Evolutionary conservation across 345 rosid species (phyloP), one percentile per base, ranked within the genome.

Genomic region (Bruguiera parviflora): DNA sequence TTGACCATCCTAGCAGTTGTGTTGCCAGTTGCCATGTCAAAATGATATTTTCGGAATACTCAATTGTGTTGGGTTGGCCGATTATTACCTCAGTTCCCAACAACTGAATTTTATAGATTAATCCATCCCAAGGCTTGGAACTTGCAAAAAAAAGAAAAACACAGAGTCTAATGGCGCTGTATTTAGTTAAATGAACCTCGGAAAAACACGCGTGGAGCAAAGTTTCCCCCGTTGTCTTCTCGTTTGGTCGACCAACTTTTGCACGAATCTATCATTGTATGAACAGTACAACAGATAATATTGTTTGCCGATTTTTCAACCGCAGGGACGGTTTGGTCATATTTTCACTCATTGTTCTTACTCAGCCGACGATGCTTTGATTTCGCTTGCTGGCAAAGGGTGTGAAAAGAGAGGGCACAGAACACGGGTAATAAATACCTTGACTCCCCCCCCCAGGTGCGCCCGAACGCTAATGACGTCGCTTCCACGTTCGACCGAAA

Each of bases 201-300:
- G 2, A 55, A 33, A 56, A 22, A 56, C 28, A 18, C 5, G 25
- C 43, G 27, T 57, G 64, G 60, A 27, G 25, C 46, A 55, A 37
- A 22, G 59, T 71, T 63, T n/a, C n/a, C 46, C n/a, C 43, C 0
- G 28, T n/a, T 47, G 70, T 72, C 70, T 49, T 46, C 35, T 16
- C 22, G 69, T 64, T 64, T 22, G 64, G 69, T 31, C 58, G 49
- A 53, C 76, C 56, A 53, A 10, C 61, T 43, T 70, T 24, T 24
- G 2, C 27, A 24, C 52, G 35, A 24, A 51, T 70, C 2, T 19
- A 32, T 62, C 28, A 52, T 49, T 51, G 20, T 10, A 49, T 43
- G 16, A 43, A 15, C 49, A 13, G 49, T 43, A 3, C 49, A 43
- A 13, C 19, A 0, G 13, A 43, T 43, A 5, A 31, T 27, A 0